These are phyloP conservation scores for Pascua guehoae DNA, from an alignment of 1,284 basidiomycete genomes.

Conservation along the genomic window DNA sequence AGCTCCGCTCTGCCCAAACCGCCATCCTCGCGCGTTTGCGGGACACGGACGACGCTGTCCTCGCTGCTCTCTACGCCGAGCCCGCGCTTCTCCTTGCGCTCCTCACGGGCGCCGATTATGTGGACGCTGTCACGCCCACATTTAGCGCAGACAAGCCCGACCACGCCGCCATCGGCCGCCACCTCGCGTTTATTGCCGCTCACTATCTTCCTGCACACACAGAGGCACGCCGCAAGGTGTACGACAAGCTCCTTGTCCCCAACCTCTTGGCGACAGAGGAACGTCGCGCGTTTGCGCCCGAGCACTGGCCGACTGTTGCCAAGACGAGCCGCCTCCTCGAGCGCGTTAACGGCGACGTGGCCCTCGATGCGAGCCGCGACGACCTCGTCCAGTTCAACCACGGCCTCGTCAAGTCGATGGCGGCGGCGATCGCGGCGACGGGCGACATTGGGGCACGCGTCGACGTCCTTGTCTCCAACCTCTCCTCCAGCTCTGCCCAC, in stretches of 20 bases:
- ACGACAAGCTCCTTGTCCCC: slow-evolving; percentile 65
- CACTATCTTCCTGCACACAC: slow-evolving; percentile 52
- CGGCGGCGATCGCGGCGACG: slow-evolving; percentile 10
- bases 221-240: slow-evolving; percentile 52
- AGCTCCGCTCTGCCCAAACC: slow-evolving; percentile 31
- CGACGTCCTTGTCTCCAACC: slow-evolving; percentile 11
- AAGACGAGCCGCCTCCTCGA: slow-evolving; percentile 12
- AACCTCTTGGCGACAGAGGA: slow-evolving; percentile 69
- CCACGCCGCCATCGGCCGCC: slow-evolving; percentile 52
- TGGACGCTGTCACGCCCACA: slow-evolving; percentile 55
- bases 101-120: slow-evolving; percentile 50
- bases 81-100: slow-evolving; percentile 54
- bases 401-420: slow-evolving; percentile 11
- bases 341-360: slow-evolving; percentile 4
- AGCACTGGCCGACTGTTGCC: slow-evolving; percentile 56
- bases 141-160: slow-evolving; percentile 49
- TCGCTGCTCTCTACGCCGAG: slow-evolving; percentile 63
- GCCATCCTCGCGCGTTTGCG: slow-evolving; percentile 58
- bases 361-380: slow-evolving; percentile 7
- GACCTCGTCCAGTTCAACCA: slow-evolving; percentile 15
- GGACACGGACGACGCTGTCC: slow-evolving; percentile 61
- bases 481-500: slow-evolving; percentile 1
- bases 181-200: slow-evolving; percentile 61
- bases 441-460: slow-evolving; percentile 18
- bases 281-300: slow-evolving; percentile 59